A percentile compares a stretch with the other conserved stretches of the same genome.
phyloP scores from a whole-genome alignment of 2,329 filamentous ascomycete genomes.

The Pleurostoma richardsiae region DNA sequence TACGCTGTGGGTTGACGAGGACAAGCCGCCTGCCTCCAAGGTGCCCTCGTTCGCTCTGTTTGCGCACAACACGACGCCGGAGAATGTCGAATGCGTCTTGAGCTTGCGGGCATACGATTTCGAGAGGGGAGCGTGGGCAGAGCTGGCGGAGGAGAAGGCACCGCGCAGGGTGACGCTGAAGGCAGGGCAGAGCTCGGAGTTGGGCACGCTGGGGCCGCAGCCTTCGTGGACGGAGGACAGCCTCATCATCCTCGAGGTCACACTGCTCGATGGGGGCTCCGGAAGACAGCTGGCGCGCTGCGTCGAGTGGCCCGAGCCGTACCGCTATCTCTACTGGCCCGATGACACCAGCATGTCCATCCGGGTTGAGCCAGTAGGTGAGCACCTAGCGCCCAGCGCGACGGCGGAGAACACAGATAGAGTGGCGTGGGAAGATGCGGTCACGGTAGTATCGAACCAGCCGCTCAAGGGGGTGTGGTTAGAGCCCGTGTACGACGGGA shows the following conservation, averaged over 20 bases:
- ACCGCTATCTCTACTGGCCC: conserved; percentile 30
- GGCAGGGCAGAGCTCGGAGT: conserved; percentile 32
- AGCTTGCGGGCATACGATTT: conserved; percentile 29
- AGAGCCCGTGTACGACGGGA: background rate
- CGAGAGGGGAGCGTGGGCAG: conserved; percentile 26
- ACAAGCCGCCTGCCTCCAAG: background rate
- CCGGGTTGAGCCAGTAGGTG: background rate
- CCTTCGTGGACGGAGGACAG: conserved; percentile 21
- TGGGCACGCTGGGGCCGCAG: conserved; percentile 26
- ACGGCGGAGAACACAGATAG: background rate
- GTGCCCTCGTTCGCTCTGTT: background rate
- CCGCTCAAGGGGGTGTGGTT: conserved; percentile 1
- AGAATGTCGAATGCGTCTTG: conserved; percentile 20
- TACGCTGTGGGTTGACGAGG: background rate
- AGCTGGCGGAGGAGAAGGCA: conserved; percentile 20
- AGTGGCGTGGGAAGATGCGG: background rate
- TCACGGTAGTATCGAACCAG: background rate
- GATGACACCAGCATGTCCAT: background rate
- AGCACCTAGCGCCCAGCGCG: background rate
- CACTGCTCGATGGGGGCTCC: conserved; percentile 22
- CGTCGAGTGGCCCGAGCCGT: conserved; percentile 38
- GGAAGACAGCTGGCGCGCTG: conserved; percentile 27
- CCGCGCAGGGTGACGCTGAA: conserved; percentile 19
- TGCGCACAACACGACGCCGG: background rate
- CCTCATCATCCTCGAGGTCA: conserved; percentile 26